A percentile compares a stretch with the other conserved stretches of the same genome.
Conservation (phyloP, 2,329 filamentous ascomycete species). For the Trichoderma harzianum region DNA sequence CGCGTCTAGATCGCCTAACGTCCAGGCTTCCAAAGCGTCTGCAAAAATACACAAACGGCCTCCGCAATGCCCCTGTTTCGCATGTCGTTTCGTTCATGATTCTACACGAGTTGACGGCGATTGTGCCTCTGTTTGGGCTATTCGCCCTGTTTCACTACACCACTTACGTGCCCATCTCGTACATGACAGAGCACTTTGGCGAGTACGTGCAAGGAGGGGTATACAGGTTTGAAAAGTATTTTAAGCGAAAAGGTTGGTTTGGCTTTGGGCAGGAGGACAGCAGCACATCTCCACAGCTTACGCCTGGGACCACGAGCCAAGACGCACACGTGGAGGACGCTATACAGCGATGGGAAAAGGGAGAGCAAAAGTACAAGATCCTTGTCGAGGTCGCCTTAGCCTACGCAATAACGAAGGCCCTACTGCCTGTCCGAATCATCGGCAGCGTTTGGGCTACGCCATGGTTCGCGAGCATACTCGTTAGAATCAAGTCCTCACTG, state of each 20-base stretch:
- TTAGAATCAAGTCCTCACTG: slow-evolving; percentile 38
- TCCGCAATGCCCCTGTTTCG: slow-evolving; percentile 74
- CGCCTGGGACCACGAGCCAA: slow-evolving; percentile 20
- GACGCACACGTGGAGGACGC: slow-evolving; percentile 26
- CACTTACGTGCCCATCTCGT: slow-evolving; percentile 63
- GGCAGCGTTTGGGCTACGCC: slow-evolving; percentile 85
- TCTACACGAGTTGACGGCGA: slow-evolving; percentile 86
- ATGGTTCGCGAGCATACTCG: slow-evolving; percentile 74
- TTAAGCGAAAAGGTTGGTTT: slow-evolving; percentile 79
- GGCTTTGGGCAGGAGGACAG: slow-evolving; percentile 46
- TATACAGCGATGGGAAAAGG: slow-evolving; percentile 36
- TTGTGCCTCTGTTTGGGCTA: slow-evolving; percentile 73
- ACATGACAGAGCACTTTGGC: slow-evolving; percentile 49
- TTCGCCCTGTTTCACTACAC: slow-evolving; percentile 77
- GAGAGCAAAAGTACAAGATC: slow-evolving; percentile 51
- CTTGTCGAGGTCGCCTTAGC: slow-evolving; percentile 75
- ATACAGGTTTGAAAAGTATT: slow-evolving; percentile 73
- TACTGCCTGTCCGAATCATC: slow-evolving; percentile 74
- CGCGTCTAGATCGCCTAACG: slow-evolving; percentile 46
- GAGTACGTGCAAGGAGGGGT: slow-evolving; percentile 58
- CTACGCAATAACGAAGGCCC: slow-evolving; percentile 83
- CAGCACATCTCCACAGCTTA: slow-evolving; percentile 19
- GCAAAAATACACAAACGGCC: slow-evolving; percentile 63
- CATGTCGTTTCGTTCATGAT: slow-evolving; percentile 84
- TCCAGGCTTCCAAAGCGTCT: slow-evolving; percentile 62